Evolutionary conservation across 768 basidiomycete species (phyloP).

Genomic region (Hydnomerulius pinastri): DNA sequence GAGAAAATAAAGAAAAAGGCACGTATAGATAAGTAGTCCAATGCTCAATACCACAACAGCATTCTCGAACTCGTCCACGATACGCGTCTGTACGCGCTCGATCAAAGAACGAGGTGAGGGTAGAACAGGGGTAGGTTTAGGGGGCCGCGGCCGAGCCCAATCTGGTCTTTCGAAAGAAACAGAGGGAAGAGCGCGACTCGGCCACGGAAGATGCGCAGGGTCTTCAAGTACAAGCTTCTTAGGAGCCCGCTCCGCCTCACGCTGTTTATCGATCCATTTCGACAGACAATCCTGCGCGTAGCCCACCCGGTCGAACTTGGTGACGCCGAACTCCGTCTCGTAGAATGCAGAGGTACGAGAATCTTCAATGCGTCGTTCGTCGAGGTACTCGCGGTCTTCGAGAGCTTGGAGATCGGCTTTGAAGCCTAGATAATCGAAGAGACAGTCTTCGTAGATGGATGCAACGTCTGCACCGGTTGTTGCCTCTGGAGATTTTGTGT

Average conservation of each 20-base stretch:
- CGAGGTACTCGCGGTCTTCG: conserved; percentile 9
- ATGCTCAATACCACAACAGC: conserved; percentile 25
- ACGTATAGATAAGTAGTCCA: conserved; percentile 28
- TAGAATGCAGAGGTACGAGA: conserved; percentile 28
- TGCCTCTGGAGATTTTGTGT: background rate
- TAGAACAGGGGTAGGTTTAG: background rate
- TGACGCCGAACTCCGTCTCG: conserved; percentile 28
- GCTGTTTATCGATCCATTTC: conserved; percentile 30
- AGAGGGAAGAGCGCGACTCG: conserved; percentile 11
- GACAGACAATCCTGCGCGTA: conserved; percentile 29
- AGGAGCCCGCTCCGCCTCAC: conserved; percentile 15
- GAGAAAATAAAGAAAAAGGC: conserved; percentile 28
- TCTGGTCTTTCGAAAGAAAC: background rate
- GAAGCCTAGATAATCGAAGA: conserved; percentile 20
- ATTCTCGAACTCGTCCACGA: conserved; percentile 32
- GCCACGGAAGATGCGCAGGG: conserved; percentile 19
- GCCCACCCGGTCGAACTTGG: conserved; percentile 26
- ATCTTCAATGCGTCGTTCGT: conserved; percentile 6
- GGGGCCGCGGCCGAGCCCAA: background rate
- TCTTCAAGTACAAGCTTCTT: conserved; percentile 23
- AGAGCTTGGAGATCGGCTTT: conserved; percentile 19
- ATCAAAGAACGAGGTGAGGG: conserved; percentile 11
- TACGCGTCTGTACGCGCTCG: conserved; percentile 12
- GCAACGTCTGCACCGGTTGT: conserved; percentile 11
- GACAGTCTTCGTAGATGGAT: conserved; percentile 33